A percentile compares a stretch with the other conserved stretches of the same genome.
These are phyloP conservation scores for Raddia guianensis DNA, from an alignment of 176 grass and related monocot genomes.

Conservation along the genomic window DNA sequence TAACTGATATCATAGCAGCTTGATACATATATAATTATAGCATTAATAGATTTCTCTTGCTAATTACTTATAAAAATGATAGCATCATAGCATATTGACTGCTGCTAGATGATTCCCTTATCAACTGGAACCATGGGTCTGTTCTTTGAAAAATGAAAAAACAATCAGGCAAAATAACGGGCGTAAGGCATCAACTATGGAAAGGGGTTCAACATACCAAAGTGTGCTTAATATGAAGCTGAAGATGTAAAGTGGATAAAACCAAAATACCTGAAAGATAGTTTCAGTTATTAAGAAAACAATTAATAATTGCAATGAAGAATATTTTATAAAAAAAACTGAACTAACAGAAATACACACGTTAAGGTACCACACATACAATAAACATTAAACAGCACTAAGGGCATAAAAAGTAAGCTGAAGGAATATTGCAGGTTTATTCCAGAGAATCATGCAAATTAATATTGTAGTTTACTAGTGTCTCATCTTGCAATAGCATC, in stretches of 20 bases:
- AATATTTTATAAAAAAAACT: neutral
- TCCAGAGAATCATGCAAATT: slow-evolving; percentile 2
- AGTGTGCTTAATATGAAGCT: slow-evolving; percentile 84
- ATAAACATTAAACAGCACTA: slow-evolving; percentile 1
- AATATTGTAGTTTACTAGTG: neutral
- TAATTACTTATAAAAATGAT: slow-evolving; percentile 11
- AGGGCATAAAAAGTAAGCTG: neutral
- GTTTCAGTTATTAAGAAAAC: slow-evolving; percentile 40
- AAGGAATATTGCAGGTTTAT: neutral
- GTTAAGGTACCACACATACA: slow-evolving; percentile 1
- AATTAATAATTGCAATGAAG: slow-evolving; percentile 32
- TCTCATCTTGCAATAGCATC: slow-evolving; percentile 12
- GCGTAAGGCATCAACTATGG: slow-evolving; percentile 27
- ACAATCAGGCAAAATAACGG: neutral
- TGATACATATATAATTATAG: neutral
- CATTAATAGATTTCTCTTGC: neutral
- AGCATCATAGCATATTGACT: neutral
- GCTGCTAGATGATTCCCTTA: slow-evolving; percentile 9
- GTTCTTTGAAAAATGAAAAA: slow-evolving; percentile 2
- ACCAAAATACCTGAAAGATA: slow-evolving; percentile 85
- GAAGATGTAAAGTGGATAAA: slow-evolving; percentile 96
- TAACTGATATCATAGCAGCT: neutral
- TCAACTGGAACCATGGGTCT: slow-evolving; percentile 23
- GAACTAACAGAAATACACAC: slow-evolving; percentile 12
- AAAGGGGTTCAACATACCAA: slow-evolving; percentile 61